phyloP scores from a whole-genome alignment of 1,139 yeast genomes.

The Hyphopichia wangnamkhiaoensis region DNA sequence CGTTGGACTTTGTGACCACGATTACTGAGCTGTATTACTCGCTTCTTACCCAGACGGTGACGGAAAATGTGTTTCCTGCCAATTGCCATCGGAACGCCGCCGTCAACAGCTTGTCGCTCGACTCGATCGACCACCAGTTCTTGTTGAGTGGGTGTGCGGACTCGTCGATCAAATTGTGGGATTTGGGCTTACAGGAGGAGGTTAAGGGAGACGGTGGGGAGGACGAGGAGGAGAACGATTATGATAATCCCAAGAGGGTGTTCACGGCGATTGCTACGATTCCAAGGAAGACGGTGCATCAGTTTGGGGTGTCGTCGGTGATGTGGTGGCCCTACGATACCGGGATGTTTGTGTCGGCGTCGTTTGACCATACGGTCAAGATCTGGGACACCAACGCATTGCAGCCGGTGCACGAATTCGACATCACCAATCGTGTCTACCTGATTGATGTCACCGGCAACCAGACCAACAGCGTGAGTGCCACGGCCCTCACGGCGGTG shows the following conservation, averaged over 20 bases:
- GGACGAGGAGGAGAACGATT: slow-evolving; percentile 17
- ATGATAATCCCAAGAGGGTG: slow-evolving; percentile 28
- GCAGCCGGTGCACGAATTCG: slow-evolving; percentile 64
- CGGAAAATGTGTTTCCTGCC: slow-evolving; percentile 33
- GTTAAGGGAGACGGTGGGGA: slow-evolving; percentile 17
- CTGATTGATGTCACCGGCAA: slow-evolving; percentile 49
- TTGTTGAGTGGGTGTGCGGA: slow-evolving; percentile 79
- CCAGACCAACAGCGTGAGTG: slow-evolving; percentile 25
- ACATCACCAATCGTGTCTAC: slow-evolving; percentile 52
- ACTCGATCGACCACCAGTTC: slow-evolving; percentile 47
- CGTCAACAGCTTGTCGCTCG: slow-evolving; percentile 69
- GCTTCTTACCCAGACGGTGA: slow-evolving; percentile 24
- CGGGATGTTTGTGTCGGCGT: slow-evolving; percentile 81
- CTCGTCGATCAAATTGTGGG: slow-evolving; percentile 69
- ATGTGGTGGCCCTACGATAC: slow-evolving; percentile 91
- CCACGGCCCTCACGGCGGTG: slow-evolving; percentile 62
- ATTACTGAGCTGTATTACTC: slow-evolving; percentile 44
- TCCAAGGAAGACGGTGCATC: slow-evolving; percentile 61
- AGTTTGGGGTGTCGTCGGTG: slow-evolving; percentile 70
- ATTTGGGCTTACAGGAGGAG: slow-evolving; percentile 27
- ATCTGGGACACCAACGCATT: slow-evolving; percentile 79
- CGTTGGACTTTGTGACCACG: slow-evolving; percentile 38
- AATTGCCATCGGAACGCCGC: slow-evolving; percentile 48
- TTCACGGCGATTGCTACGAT: slow-evolving; percentile 37
- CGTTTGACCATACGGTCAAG: slow-evolving; percentile 76